Evolutionary conservation across 768 basidiomycete genomes (phyloP).

Genomic region (Suillus spraguei): DNA sequence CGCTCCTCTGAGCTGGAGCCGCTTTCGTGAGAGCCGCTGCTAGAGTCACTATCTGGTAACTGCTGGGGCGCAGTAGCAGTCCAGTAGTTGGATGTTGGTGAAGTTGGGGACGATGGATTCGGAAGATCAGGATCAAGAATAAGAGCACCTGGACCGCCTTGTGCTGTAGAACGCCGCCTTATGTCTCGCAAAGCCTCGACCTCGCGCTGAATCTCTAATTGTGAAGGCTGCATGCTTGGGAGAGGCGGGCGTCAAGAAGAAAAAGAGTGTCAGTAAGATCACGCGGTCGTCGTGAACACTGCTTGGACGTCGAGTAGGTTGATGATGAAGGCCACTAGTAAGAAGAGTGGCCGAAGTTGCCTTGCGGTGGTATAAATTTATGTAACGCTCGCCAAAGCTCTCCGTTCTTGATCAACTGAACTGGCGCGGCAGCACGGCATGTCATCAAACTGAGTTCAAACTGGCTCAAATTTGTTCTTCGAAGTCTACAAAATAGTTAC

Average conservation of each 20-base stretch:
- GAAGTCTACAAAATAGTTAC: background rate
- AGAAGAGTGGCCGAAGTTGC: constrained; percentile 2
- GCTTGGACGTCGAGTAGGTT: constrained; percentile 14
- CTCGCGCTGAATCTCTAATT: constrained; percentile 85
- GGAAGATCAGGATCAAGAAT: constrained; percentile 93
- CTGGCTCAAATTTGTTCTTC: constrained; percentile 5
- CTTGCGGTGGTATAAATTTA: constrained; percentile 10
- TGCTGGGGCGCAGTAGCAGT: constrained; percentile 38
- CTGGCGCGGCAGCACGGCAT: constrained; percentile 14
- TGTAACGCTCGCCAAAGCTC: background rate
- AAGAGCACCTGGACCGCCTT: constrained; percentile 76
- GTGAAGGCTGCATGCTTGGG: constrained; percentile 66
- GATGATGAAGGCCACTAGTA: constrained; percentile 10
- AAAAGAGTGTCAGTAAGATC: constrained; percentile 15
- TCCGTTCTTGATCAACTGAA: constrained; percentile 2
- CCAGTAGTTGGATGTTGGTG: constrained; percentile 59
- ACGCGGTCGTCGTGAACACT: constrained; percentile 17
- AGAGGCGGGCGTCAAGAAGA: constrained; percentile 12
- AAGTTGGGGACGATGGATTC: constrained; percentile 61
- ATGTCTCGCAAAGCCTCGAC: constrained; percentile 86
- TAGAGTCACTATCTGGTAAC: constrained; percentile 47
- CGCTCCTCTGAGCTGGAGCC: constrained; percentile 39
- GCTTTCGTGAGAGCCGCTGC: constrained; percentile 43
- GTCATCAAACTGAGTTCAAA: constrained; percentile 13
- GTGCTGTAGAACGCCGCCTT: constrained; percentile 76